Base-by-base conservation (phyloP, 805 yeast species). In the Ascoidea asiatica region DNA sequence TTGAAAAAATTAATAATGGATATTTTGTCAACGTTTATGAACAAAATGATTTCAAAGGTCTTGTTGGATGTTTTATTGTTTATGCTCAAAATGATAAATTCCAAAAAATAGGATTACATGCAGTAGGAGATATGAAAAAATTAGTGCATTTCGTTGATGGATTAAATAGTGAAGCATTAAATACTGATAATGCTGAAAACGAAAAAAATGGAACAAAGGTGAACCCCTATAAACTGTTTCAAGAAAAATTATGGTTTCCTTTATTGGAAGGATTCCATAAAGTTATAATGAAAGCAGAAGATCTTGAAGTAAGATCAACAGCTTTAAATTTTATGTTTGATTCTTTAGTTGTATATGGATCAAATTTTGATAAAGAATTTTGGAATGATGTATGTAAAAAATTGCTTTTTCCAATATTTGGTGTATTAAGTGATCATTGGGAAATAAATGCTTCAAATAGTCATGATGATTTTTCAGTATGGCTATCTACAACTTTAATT, bases 401-500 rank as follows among this genome's bases (percentile, higher is more conserved):
- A 52, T 67, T 92, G 44, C 63, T 92, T 48, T 88, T 90, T 70
- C 98, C 97, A 2, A 87, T 92, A 17, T 92, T 92, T 62, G 77
- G 79, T 18, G 83, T 87, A 5, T 69, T 92, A 52, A 76, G 81
- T 43, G 73, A 75, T 38, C 82, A 79, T 55, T 84, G 92, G 79
- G 82, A 79, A 51, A 72, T 81, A 46, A 73, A 74, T 48, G 76
- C 77, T 47, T 77, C 74, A 50, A 76, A 74, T 51, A 74, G 73
- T 44, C 84, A 80, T 52, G 98, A 90, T 59, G 94, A 84, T 49
- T 62, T 87, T 52, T 85, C 95, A 41, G 95, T 94, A 13, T 92
- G 99, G 99, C 66, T 92, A 41, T 87, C 96, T 0, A 89, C 98
- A 0, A 92, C 99, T 1, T 72, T 92, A 61, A 88, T 94, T 50